Evolutionary conservation across 305 asterid genomes (phyloP).

Genomic region (Nicotiana rustica): DNA sequence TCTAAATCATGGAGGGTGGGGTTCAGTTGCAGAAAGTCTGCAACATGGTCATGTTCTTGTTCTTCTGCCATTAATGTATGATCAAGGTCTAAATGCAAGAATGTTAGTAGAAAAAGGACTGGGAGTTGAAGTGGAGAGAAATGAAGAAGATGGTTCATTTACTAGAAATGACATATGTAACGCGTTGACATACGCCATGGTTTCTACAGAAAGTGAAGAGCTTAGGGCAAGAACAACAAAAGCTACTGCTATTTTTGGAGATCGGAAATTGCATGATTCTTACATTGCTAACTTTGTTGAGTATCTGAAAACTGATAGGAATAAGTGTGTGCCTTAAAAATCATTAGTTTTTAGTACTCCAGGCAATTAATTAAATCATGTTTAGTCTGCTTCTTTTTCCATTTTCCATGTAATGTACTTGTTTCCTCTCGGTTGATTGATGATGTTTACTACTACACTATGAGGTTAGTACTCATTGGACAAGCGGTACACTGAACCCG

Average conservation of each 20-base stretch:
- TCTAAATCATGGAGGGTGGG: constrained; percentile 55
- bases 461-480: no score
- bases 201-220: constrained; percentile 35
- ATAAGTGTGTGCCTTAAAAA: neutral
- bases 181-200: constrained; percentile 43
- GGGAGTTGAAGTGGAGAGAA: constrained; percentile 49
- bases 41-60: constrained; percentile 42
- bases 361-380: neutral
- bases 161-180: constrained; percentile 39
- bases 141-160: constrained; percentile 46
- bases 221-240: constrained; percentile 30
- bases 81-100: constrained; percentile 44
- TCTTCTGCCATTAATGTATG: constrained; percentile 42
- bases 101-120: constrained; percentile 48
- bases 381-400: neutral
- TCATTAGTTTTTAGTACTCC: neutral
- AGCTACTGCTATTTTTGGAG: constrained; percentile 43
- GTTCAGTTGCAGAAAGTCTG: constrained; percentile 43
- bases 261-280: constrained; percentile 29
- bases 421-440: no score
- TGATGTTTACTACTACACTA: no score
- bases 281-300: constrained; percentile 36
- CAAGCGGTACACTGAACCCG: no score
- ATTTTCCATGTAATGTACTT: neutral
- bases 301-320: constrained; percentile 28